Evolutionary conservation across 148 eudicot genomes (phyloP).

Genomic region (Rheum nobile): DNA sequence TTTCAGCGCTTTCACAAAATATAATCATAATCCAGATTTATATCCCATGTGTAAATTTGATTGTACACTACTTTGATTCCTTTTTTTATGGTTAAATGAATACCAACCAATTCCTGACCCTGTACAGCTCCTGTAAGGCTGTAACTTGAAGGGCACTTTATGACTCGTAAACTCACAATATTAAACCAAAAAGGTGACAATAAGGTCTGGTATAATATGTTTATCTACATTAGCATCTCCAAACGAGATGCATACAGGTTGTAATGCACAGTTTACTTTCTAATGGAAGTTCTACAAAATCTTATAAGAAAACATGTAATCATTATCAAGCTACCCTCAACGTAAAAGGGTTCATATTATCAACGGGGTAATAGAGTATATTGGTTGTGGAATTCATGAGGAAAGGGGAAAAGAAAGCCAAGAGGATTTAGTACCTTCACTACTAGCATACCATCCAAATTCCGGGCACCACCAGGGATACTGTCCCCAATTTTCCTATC

Average conservation of each 20-base stretch:
- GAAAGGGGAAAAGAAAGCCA: not conserved
- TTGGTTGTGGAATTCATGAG: not conserved
- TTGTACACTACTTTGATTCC: not conserved
- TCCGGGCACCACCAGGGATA: constrained; percentile 97
- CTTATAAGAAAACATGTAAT: not conserved
- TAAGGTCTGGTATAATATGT: not conserved
- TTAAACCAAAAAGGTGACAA: not conserved
- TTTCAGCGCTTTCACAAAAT: not conserved
- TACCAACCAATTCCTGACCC: not conserved
- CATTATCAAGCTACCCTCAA: not conserved
- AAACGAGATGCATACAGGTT: not conserved
- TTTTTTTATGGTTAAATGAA: not conserved
- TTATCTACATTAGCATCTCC: not conserved
- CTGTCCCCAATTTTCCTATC: constrained; percentile 63
- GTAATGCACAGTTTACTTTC: not conserved
- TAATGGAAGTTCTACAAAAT: not conserved
- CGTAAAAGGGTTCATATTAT: not conserved
- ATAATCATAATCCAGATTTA: not conserved
- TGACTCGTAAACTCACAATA: not conserved
- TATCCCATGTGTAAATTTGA: not conserved
- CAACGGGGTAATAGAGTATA: not conserved
- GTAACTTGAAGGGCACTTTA: not conserved
- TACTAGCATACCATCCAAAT: constrained; percentile 95
- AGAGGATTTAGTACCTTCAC: constrained; percentile 43
- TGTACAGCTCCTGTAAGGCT: not conserved